phyloP scores from a whole-genome alignment of 2,329 filamentous ascomycete genomes.

The Penicillium sp. region DNA sequence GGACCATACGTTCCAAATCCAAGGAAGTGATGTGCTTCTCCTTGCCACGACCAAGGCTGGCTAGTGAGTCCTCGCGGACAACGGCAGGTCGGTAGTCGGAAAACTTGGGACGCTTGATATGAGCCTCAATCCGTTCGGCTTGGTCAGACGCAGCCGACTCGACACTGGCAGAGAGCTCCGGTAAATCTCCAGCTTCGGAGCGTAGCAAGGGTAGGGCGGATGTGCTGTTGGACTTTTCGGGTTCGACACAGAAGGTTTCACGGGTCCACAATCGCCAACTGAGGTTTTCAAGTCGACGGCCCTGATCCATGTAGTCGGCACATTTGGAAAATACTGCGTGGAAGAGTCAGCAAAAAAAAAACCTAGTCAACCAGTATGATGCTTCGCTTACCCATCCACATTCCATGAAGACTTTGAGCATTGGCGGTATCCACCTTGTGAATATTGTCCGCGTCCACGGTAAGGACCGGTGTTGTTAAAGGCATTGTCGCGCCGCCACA shows the following conservation, averaged over 20 bases:
- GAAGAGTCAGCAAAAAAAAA: neutral
- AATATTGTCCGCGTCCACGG: conserved; percentile 86
- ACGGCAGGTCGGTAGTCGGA: conserved; percentile 62
- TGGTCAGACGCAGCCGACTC: conserved; percentile 70
- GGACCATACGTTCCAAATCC: conserved; percentile 90
- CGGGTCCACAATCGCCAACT: conserved; percentile 95
- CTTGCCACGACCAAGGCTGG: conserved; percentile 67
- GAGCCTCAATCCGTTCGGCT: conserved; percentile 50
- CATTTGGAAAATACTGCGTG: conserved; percentile 83
- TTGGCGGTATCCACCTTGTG: conserved; percentile 93
- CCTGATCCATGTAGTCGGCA: conserved; percentile 89
- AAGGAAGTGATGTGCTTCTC: conserved; percentile 91
- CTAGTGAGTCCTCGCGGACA: conserved; percentile 55
- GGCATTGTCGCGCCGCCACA: conserved; percentile 63
- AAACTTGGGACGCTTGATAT: conserved; percentile 61
- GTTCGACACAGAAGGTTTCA: conserved; percentile 85
- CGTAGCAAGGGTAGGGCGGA: conserved; percentile 52
- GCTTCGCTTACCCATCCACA: conserved; percentile 82
- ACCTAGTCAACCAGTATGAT: neutral
- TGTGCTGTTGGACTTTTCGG: conserved; percentile 52
- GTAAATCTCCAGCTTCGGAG: conserved; percentile 54
- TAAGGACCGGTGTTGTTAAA: conserved; percentile 82
- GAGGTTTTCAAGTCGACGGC: conserved; percentile 87
- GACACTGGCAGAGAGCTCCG: conserved; percentile 73
- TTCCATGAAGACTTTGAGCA: conserved; percentile 88